Percentiles rank a stretch among this genome's conserved stretches.
phyloP scores from a whole-genome alignment of 2,329 filamentous ascomycete species.

The Cladobotryum protrusum region DNA sequence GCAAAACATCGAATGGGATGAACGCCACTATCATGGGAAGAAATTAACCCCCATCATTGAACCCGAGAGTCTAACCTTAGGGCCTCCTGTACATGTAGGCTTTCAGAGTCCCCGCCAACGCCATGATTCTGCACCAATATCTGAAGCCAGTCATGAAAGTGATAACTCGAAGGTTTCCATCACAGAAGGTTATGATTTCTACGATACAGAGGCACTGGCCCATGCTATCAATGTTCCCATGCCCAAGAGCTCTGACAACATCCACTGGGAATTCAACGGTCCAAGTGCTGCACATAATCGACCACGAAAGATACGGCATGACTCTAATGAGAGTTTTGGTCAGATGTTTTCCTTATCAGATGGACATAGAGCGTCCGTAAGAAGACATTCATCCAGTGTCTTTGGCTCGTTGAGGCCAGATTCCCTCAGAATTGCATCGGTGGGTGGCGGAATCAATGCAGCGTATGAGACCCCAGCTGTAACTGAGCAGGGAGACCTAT shows the following conservation, averaged over 20 bases:
- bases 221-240: slow-evolving; percentile 48
- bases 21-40: slow-evolving; percentile 28
- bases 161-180: slow-evolving; percentile 41
- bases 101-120: slow-evolving; percentile 36
- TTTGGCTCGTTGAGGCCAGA: slow-evolving; percentile 22
- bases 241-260: slow-evolving; percentile 32
- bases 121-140: slow-evolving; percentile 45
- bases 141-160: slow-evolving; percentile 45
- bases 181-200: slow-evolving; percentile 61
- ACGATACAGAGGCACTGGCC: slow-evolving; percentile 50
- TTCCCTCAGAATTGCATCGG: slow-evolving; percentile 19
- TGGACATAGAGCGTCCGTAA: slow-evolving; percentile 27
- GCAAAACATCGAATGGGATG: slow-evolving; percentile 15
- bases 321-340: slow-evolving; percentile 53
- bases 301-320: slow-evolving; percentile 35
- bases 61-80: slow-evolving; percentile 44
- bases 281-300: slow-evolving; percentile 18
- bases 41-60: slow-evolving; percentile 44
- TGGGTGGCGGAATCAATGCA: slow-evolving; percentile 25
- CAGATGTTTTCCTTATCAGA: slow-evolving; percentile 56
- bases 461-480: slow-evolving; percentile 43
- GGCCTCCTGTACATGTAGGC: slow-evolving; percentile 38
- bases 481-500: slow-evolving; percentile 34
- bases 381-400: slow-evolving; percentile 11
- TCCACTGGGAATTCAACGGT: slow-evolving; percentile 26